Conservation (phyloP, 495 filamentous ascomycete species). For the Hypoxylon trugodes region DNA sequence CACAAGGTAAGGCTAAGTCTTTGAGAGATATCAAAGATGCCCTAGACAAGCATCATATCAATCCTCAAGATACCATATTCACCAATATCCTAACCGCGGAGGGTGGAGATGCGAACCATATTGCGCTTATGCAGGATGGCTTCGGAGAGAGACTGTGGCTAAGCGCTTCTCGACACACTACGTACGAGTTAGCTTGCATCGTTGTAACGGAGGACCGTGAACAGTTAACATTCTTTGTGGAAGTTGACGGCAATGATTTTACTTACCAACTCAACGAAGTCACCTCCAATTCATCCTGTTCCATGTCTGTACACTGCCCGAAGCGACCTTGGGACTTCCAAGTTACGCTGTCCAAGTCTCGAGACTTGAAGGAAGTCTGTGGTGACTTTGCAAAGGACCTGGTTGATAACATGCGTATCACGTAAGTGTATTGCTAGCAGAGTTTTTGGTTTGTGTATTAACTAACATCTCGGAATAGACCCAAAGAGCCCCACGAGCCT, state of each 20-base stretch:
- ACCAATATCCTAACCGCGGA: conserved; percentile 52
- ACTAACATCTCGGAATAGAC: conserved; percentile 21
- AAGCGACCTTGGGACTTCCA: conserved; percentile 55
- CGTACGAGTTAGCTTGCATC: conserved; percentile 63
- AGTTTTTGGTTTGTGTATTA: not conserved
- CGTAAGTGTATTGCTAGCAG: conserved; percentile 42
- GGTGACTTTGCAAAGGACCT: conserved; percentile 44
- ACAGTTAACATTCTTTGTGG: conserved; percentile 52
- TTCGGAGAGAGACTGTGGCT: conserved; percentile 34
- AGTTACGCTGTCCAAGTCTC: conserved; percentile 37
- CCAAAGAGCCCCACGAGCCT: conserved; percentile 4
- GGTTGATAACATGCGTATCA: conserved; percentile 45
- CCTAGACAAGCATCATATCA: conserved; percentile 31
- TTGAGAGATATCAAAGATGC: conserved; percentile 25
- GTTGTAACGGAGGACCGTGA: conserved; percentile 16
- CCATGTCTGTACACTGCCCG: conserved; percentile 52
- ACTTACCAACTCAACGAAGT: conserved; percentile 37
- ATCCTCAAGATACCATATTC: conserved; percentile 41
- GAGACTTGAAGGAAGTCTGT: conserved; percentile 36
- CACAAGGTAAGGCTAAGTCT: conserved; percentile 29
- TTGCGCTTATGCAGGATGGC: conserved; percentile 42
- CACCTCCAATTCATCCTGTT: conserved; percentile 19
- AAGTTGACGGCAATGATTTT: conserved; percentile 54
- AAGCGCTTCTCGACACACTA: conserved; percentile 36
- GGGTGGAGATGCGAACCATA: conserved; percentile 46